Evolutionary conservation across 352 stramenopile genomes (phyloP).

Genomic region (Phytophthora uliginosa): DNA sequence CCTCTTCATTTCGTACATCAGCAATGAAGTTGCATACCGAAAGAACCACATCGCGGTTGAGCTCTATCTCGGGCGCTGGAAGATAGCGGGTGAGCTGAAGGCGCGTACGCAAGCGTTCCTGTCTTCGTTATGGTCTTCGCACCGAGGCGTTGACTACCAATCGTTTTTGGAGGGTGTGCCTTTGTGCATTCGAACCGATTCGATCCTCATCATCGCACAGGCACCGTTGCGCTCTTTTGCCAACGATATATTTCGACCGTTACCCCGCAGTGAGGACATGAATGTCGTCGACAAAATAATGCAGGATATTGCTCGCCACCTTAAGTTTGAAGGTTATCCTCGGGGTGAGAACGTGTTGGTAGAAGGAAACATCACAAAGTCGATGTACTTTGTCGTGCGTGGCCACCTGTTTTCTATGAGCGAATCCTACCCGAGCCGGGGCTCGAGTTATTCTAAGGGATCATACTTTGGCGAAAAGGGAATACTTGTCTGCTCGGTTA

Average conservation of each 20-base stretch:
- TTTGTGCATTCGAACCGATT: slow-evolving; percentile 55
- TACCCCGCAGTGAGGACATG: slow-evolving; percentile 38
- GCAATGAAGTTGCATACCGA: slow-evolving; percentile 74
- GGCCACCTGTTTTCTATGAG: slow-evolving; percentile 52
- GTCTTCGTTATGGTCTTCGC: slow-evolving; percentile 71
- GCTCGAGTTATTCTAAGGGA: slow-evolving; percentile 51
- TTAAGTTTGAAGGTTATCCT: slow-evolving; percentile 74
- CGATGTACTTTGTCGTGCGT: slow-evolving; percentile 80
- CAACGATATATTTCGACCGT: slow-evolving; percentile 50
- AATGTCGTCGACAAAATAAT: slow-evolving; percentile 41
- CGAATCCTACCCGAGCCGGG: slow-evolving; percentile 31
- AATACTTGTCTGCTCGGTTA: slow-evolving; percentile 63
- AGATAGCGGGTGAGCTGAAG: slow-evolving; percentile 56
- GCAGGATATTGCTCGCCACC: slow-evolving; percentile 48
- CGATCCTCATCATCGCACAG: slow-evolving; percentile 59
- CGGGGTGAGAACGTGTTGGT: slow-evolving; percentile 67
- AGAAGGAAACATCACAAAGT: slow-evolving; percentile 70
- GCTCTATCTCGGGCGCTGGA: slow-evolving; percentile 62
- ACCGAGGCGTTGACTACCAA: slow-evolving; percentile 72
- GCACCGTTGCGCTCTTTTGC: slow-evolving; percentile 49
- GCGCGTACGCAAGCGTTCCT: slow-evolving; percentile 59
- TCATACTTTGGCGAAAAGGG: slow-evolving; percentile 73
- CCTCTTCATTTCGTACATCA: slow-evolving; percentile 79
- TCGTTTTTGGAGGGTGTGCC: slow-evolving; percentile 64
- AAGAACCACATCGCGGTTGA: slow-evolving; percentile 81